A percentile compares a stretch with the other conserved stretches of the same genome.
phyloP scores from a whole-genome alignment of 345 rosid genomes.

The Gossypium raimondii region DNA sequence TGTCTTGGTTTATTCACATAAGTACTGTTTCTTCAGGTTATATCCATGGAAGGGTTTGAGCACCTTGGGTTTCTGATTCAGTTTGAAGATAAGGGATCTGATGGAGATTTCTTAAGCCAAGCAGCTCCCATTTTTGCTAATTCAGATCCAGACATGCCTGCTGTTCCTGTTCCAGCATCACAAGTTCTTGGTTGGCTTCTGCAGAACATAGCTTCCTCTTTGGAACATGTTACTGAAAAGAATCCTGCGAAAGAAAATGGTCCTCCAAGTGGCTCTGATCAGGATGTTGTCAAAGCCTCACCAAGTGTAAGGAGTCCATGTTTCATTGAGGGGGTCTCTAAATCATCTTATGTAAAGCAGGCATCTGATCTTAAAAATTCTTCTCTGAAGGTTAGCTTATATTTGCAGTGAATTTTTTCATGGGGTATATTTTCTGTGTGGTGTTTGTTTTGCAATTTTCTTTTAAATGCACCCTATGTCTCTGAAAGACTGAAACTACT shows the following conservation, averaged over 20 bases:
- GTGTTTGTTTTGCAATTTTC: neutral
- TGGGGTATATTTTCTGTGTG: neutral
- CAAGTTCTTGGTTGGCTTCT: slow-evolving; percentile 93
- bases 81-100: slow-evolving; percentile 84
- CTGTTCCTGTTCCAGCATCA: slow-evolving; percentile 80
- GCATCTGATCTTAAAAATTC: slow-evolving; percentile 86
- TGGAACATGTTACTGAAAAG: slow-evolving; percentile 79
- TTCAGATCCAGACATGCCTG: slow-evolving; percentile 99
- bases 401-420: neutral
- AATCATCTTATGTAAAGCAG: slow-evolving; percentile 76
- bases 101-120: slow-evolving; percentile 75
- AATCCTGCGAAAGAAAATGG: slow-evolving; percentile 85
- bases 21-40: slow-evolving; percentile 50
- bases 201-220: slow-evolving; percentile 68
- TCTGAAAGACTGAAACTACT: neutral
- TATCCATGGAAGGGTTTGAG: slow-evolving; percentile 88
- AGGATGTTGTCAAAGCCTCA: slow-evolving; percentile 69
- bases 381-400: slow-evolving; percentile 74
- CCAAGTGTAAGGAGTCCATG: slow-evolving; percentile 61
- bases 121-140: slow-evolving; percentile 95
- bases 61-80: slow-evolving; percentile 95
- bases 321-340: slow-evolving; percentile 93
- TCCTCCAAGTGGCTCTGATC: slow-evolving; percentile 62
- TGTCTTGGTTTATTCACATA: slow-evolving; percentile 16
- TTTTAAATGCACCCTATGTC: neutral